phyloP scores from a whole-genome alignment of 192 early-diverging fungal species.

The Chytriomyces sp. region DNA sequence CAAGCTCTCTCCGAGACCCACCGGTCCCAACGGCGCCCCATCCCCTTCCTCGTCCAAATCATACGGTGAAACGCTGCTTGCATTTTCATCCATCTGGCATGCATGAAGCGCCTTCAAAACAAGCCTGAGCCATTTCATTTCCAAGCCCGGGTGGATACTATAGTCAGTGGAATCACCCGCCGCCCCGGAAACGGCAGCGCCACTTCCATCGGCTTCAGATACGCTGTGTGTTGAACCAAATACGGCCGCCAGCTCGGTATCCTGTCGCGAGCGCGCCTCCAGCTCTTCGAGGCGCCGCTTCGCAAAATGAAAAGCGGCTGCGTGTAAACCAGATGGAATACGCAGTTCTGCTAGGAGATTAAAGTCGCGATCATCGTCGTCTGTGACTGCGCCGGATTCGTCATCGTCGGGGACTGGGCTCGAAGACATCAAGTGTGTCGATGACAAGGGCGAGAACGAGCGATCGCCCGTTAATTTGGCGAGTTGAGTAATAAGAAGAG shows the following conservation, averaged over 20 bases:
- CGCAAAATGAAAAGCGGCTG: constrained; percentile 12
- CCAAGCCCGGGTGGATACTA: constrained; percentile 12
- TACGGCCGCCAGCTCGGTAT: constrained; percentile 3
- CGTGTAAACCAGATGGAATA: constrained; percentile 1
- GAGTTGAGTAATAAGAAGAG: background rate
- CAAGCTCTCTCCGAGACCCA: constrained; percentile 21
- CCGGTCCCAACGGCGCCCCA: constrained; percentile 28
- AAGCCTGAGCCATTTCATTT: constrained; percentile 26
- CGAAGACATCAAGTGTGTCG: no score
- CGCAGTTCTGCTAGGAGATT: background rate
- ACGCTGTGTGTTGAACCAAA: background rate
- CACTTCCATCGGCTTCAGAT: background rate
- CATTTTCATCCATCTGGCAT: background rate
- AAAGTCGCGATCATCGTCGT: constrained; percentile 18
- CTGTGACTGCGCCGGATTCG: background rate
- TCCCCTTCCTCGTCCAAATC: constrained; percentile 39
- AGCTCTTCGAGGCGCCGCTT: constrained; percentile 6
- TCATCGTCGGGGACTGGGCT: background rate
- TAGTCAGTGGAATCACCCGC: constrained; percentile 3
- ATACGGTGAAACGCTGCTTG: constrained; percentile 12
- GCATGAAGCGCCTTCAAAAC: constrained; percentile 20
- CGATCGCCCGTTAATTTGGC: constrained; percentile 2
- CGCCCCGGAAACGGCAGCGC: background rate
- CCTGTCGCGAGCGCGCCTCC: background rate
- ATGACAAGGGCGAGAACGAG: background rate